Base-by-base conservation (phyloP, 192 early-diverging fungal species). In the Cetraspora pellucida region DNA sequence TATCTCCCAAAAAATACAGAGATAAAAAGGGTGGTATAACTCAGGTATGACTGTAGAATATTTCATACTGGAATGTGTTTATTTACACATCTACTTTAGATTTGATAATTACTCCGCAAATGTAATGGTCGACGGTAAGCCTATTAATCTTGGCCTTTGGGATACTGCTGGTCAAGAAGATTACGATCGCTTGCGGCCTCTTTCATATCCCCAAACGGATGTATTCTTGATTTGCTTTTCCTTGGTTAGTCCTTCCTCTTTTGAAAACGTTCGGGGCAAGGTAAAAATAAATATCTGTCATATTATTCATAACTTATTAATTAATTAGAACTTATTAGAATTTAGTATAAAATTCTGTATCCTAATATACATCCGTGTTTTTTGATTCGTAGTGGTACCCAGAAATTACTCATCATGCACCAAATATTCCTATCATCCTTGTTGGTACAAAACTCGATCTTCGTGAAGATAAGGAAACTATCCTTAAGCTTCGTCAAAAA, bases 91-190 rank as follows among this genome's bases (percentile, higher is more conserved):
- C 19, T 23, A 0, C 23, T 43, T 65, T 81, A 94, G 92, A 28
- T 98, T 98, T 81, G 97, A 98, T 86, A 98, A 98, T 87, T 98
- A 98, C 85, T 97, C 95, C 23, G 97, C 96, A 60, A 97, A 97
- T 82, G 95, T 98, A 52, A 98, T 98, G 97, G 96, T 98, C 7
- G 97, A 97, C 82, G 96, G 95, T 75, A 97, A 97, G 83, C 97
- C 96, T 70, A 97, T 98, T 86, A 98, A 95, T 85, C 85, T 98
- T 63, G 97, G 97, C 46, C 89, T 98, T 72, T 98, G 96, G 96
- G 97, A 98, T 89, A 98, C 97, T 4, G 97, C 97, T 65, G 97
- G 97, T 63, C 97, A 98, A 85, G 97, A 98, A 86, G 97, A 99
- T 85, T 97, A 98, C 85, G 97, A 98, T 82, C 95, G 97, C 60